Conservation (phyloP, 129 eudicot species). For the Lonicera japonica region DNA sequence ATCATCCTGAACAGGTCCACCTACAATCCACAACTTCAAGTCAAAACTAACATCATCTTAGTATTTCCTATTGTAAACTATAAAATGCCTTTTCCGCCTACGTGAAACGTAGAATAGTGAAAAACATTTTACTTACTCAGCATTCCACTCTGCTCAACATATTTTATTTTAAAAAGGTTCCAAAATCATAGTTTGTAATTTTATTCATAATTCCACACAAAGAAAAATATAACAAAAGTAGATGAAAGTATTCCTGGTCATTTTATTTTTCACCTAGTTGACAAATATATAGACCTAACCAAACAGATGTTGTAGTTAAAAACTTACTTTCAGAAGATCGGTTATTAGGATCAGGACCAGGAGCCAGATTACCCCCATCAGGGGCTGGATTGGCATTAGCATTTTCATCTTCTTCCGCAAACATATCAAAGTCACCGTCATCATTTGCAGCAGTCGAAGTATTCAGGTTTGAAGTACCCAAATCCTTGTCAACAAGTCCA, state of each 20-base stretch:
- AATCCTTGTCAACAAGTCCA: no score
- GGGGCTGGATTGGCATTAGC: constrained; percentile 31
- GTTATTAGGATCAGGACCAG: constrained; percentile 17
- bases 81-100: no score
- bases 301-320: neutral
- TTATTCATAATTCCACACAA: no score
- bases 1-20: constrained; percentile 56
- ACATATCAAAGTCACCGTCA: constrained; percentile 73
- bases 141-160: no score
- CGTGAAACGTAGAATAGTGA: neutral
- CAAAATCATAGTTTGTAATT: no score
- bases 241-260: no score
- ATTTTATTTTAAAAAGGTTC: no score
- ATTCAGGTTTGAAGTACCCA: constrained; percentile 3
- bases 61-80: neutral
- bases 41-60: neutral
- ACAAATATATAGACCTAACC: no score
- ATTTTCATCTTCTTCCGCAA: constrained; percentile 71
- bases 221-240: no score
- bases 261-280: no score
- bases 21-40: constrained; percentile 24
- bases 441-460: constrained; percentile 6
- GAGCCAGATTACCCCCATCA: constrained; percentile 16
- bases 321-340: constrained; percentile 34
- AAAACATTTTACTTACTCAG: neutral